Evolutionary conservation across 1,284 basidiomycete genomes (phyloP).

Genomic region (Sphaerobolus stellatus): DNA sequence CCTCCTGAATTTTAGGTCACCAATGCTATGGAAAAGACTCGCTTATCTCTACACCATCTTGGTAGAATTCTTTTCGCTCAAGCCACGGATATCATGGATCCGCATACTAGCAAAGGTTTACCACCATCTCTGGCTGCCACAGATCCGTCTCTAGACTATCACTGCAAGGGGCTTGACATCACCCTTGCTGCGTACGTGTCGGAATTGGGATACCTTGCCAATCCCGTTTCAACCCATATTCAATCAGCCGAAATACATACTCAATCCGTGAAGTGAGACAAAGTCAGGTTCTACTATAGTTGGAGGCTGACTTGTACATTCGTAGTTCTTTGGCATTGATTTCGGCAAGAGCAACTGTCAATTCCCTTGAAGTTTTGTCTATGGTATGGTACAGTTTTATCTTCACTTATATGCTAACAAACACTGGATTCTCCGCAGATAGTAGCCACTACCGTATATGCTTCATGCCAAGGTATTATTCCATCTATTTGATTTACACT

Average conservation of each 20-base stretch:
- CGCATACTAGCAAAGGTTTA: constrained; percentile 77
- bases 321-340: constrained; percentile 75
- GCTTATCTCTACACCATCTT: constrained; percentile 77
- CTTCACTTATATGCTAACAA: background rate
- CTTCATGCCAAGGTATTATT: background rate
- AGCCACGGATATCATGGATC: constrained; percentile 80
- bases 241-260: constrained; percentile 88
- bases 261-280: constrained; percentile 75
- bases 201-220: constrained; percentile 80
- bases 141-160: constrained; percentile 81
- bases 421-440: background rate
- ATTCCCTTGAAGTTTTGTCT: constrained; percentile 72
- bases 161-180: constrained; percentile 83
- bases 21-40: constrained; percentile 86
- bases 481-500: no score
- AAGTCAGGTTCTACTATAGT: background rate
- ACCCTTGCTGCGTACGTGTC: constrained; percentile 76
- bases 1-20: constrained; percentile 54
- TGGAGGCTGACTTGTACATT: background rate
- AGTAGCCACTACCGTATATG: background rate
- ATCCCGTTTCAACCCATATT: constrained; percentile 82
- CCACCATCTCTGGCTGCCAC: constrained; percentile 78
- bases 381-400: constrained; percentile 33
- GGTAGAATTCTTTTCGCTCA: constrained; percentile 87
- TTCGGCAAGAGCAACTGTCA: constrained; percentile 75